phyloP scores from a whole-genome alignment of 1,139 yeast genomes.

The Pichia sp. region DNA sequence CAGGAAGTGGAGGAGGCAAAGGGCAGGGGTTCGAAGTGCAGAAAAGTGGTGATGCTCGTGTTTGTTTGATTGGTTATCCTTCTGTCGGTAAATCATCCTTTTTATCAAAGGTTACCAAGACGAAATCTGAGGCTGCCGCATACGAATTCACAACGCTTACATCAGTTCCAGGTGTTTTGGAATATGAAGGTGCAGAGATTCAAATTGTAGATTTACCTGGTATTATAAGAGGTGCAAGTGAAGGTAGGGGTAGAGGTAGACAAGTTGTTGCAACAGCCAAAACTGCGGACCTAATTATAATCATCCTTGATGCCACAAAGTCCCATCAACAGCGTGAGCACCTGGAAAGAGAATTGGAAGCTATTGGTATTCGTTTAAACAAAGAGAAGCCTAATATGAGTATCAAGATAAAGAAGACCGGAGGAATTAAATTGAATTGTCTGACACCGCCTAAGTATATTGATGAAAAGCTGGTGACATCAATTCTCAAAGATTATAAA shows the following conservation, averaged over 20 bases:
- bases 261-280: conserved; percentile 96
- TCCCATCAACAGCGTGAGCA: conserved; percentile 83
- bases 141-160: conserved; percentile 95
- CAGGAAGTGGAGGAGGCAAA: conserved; percentile 49
- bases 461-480: conserved; percentile 74
- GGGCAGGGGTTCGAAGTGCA: conserved; percentile 95
- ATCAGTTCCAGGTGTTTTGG: conserved; percentile 92
- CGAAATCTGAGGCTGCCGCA: conserved; percentile 91
- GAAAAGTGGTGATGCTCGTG: conserved; percentile 95
- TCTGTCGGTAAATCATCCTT: conserved; percentile 96
- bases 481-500: conserved; percentile 78
- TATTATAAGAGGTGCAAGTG: conserved; percentile 93
- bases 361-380: conserved; percentile 89
- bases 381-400: conserved; percentile 77
- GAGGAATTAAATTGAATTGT: conserved; percentile 83
- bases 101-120: conserved; percentile 79
- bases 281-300: conserved; percentile 86
- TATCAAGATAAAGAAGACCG: conserved; percentile 75
- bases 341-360: conserved; percentile 83
- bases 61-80: conserved; percentile 92
- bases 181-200: conserved; percentile 93
- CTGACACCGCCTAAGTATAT: conserved; percentile 78
- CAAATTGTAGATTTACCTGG: conserved; percentile 97
- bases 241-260: conserved; percentile 96
- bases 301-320: conserved; percentile 95